Conservation (phyloP, 495 filamentous ascomycete species). For the Physcia stellaris region DNA sequence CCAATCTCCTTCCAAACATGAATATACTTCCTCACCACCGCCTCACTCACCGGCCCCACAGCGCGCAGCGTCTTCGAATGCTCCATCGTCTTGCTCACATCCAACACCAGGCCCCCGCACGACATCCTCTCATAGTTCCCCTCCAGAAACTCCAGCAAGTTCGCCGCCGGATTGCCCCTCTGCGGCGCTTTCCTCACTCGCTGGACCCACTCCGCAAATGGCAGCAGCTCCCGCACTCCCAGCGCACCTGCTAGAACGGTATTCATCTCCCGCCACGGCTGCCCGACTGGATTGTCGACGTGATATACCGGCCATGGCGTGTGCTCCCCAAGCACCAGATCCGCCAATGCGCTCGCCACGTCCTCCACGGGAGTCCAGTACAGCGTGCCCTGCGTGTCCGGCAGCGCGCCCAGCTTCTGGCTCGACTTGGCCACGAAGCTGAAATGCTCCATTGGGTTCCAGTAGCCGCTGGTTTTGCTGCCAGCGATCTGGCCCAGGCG, state of each 20-base stretch:
- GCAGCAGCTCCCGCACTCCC: conserved; percentile 26
- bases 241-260: conserved; percentile 28
- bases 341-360: conserved; percentile 25
- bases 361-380: conserved; percentile 38
- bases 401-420: conserved; percentile 30
- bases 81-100: conserved; percentile 23
- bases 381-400: conserved; percentile 27
- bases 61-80: conserved; percentile 28
- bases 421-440: conserved; percentile 37
- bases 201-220: conserved; percentile 33
- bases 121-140: conserved; percentile 37
- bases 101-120: conserved; percentile 36
- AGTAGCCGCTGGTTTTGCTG: too few species aligned
- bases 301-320: conserved; percentile 33
- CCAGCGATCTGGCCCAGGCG: too few species aligned
- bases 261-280: conserved; percentile 33
- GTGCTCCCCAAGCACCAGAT: conserved; percentile 21
- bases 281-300: conserved; percentile 38
- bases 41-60: conserved; percentile 25
- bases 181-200: conserved; percentile 26
- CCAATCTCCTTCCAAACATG: conserved; percentile 26
- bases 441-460: conserved; percentile 36
- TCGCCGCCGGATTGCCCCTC: conserved; percentile 32
- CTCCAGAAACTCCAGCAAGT: conserved; percentile 37
- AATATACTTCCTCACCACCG: conserved; percentile 27